Evolutionary conservation across 768 basidiomycete species (phyloP), one percentile per base, ranked within the genome.

Genomic region (Mycena galericulata): DNA sequence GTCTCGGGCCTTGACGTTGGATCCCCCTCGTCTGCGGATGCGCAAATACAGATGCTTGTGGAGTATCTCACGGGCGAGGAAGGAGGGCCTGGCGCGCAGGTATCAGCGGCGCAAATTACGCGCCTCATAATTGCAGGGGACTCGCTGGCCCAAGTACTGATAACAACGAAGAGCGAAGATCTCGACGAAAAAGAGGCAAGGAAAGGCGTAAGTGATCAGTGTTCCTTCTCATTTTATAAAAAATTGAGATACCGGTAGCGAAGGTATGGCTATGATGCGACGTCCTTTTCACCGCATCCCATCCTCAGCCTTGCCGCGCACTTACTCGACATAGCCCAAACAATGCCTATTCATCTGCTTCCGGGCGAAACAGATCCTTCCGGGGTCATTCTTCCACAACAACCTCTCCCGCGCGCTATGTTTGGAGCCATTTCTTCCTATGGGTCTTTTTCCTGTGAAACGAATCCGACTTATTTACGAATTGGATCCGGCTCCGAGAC

Each of bases 41-140:
- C 92, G 11, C 90, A 92, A 70, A 86, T 91, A 56, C 93, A 96
- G 72, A 86, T 99, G 85, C 81, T 99, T n/a, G 86, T 90, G 3
- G 98, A 99, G 79, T 98, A 93, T 80, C 81, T 99, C 41, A 85
- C 88, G 1, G 95, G 95, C 2, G 97, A 99, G 80, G 84, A 82
- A 27, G 95, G 94, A n/a, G 89, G 89, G 1, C 75, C 80, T 0
- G 84, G 87, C 64, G 93, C 95, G 65, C 90, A 90, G 75, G 74
- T 83, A 11, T 82, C 86, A 14, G 88, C 92, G 8, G 82, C 90
- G 3, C 89, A 88, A 68, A 92, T 99, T 74, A 92, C 95, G 9
- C 87, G 96, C 17, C 81, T 99, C 17, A 89, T 99, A 41, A 85
- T 99, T 41, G 94, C 94, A 3, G 98, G 98, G 7, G 94, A 99